Evolutionary conservation across 2,329 filamentous ascomycete species (phyloP).

Genomic region (Amylocarpus encephaloides): DNA sequence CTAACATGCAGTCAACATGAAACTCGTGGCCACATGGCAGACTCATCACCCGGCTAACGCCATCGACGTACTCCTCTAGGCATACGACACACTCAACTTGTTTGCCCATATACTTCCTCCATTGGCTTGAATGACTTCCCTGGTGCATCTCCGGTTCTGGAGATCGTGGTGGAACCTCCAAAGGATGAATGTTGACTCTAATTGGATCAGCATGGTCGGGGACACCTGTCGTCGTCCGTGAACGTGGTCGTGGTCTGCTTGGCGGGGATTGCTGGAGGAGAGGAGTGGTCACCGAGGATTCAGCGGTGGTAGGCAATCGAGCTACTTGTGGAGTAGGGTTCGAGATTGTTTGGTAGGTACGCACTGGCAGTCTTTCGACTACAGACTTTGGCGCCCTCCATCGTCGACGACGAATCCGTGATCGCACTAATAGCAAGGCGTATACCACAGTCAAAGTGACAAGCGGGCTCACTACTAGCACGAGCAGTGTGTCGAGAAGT

Average conservation of each 20-base stretch:
- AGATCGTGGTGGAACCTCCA: conserved; percentile 22
- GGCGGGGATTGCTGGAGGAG: conserved; percentile 56
- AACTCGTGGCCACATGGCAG: conserved; percentile 97
- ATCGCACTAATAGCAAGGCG: conserved; percentile 76
- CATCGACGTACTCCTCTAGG: conserved; percentile 91
- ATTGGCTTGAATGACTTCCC: conserved; percentile 43
- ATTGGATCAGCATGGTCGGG: conserved; percentile 44
- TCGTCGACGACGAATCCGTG: conserved; percentile 77
- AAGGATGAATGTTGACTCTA: conserved; percentile 36
- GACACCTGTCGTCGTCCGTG: conserved; percentile 57
- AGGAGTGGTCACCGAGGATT: conserved; percentile 70
- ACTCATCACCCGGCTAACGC: conserved; percentile 92
- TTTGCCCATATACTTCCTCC: conserved; percentile 61
- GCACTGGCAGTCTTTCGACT: conserved; percentile 87
- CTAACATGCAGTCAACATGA: conserved; percentile 97
- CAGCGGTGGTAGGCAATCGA: conserved; percentile 55
- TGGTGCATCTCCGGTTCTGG: conserved; percentile 42
- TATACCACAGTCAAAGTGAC: conserved; percentile 93
- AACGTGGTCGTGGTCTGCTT: conserved; percentile 52
- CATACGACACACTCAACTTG: conserved; percentile 93
- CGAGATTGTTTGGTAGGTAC: conserved; percentile 85
- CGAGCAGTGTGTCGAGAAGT: conserved; percentile 93
- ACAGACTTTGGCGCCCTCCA: conserved; percentile 98
- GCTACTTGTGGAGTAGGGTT: conserved; percentile 51
- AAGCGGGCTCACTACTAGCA: conserved; percentile 89